Conservation (phyloP, 371 early-diverging fungal species). For the Rhizopus delemar region DNA sequence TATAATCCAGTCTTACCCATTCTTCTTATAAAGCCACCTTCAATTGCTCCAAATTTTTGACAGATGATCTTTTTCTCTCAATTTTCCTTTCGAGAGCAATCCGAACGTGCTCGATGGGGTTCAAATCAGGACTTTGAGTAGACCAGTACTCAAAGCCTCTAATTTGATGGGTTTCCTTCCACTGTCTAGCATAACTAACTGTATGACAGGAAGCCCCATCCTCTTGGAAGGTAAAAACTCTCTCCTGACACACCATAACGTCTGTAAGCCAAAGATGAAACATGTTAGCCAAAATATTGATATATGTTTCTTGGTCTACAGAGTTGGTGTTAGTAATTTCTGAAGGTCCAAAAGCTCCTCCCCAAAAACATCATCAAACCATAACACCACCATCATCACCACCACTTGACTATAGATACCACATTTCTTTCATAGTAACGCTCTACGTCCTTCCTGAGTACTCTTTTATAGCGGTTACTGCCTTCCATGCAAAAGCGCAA, state of each 20-base stretch:
- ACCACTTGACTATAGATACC: neutral
- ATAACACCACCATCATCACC: neutral
- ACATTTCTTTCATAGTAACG: too few species aligned
- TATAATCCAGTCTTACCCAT: neutral
- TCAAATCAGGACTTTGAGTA: constrained; percentile 24
- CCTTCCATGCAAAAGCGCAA: too few species aligned
- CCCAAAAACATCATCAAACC: constrained; percentile 18
- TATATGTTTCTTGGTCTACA: constrained; percentile 9
- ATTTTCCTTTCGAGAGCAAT: neutral
- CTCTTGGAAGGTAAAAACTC: constrained; percentile 13
- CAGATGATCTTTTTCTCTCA: neutral
- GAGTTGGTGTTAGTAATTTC: neutral
- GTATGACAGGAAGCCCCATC: constrained; percentile 18
- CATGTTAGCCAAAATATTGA: neutral
- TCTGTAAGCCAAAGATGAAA: constrained; percentile 7
- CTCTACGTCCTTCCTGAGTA: too few species aligned
- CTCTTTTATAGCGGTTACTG: too few species aligned
- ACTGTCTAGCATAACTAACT: constrained; percentile 10
- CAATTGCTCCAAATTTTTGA: neutral
- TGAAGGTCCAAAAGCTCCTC: constrained; percentile 6
- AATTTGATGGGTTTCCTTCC: neutral
- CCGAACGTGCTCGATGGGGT: constrained; percentile 22
- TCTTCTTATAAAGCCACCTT: neutral
- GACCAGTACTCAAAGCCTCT: constrained; percentile 19
- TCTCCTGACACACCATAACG: neutral